These are phyloP conservation scores for Colletotrichum navitas DNA, from an alignment of 2,329 filamentous ascomycete genomes.

Conservation along the genomic window DNA sequence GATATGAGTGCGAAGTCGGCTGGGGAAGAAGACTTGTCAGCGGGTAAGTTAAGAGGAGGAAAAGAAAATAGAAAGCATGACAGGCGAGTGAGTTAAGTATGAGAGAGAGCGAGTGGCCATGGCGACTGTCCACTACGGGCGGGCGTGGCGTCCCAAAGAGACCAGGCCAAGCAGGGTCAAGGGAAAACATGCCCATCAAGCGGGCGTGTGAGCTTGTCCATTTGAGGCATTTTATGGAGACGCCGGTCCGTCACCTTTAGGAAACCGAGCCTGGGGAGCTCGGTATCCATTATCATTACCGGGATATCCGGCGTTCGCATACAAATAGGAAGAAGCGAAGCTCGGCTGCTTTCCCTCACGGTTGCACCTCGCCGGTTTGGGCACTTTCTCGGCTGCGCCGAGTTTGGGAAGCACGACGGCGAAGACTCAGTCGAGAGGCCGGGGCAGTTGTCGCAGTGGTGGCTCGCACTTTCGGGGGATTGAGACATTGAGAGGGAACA, in stretches of 20 bases:
- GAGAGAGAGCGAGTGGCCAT: constrained; percentile 29
- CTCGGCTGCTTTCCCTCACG: constrained; percentile 7
- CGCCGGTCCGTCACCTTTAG: not conserved
- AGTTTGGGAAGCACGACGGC: not conserved
- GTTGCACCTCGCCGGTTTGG: not conserved
- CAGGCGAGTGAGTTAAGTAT: constrained; percentile 33
- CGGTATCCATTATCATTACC: constrained; percentile 33
- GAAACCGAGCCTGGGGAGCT: constrained; percentile 6
- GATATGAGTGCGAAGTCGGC: constrained; percentile 42
- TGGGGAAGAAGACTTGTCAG: constrained; percentile 23
- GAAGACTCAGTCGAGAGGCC: not conserved
- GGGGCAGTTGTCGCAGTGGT: not conserved
- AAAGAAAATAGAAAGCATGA: not conserved
- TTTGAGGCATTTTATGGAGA: constrained; percentile 39
- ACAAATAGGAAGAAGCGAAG: not conserved
- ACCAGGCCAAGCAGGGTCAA: constrained; percentile 7
- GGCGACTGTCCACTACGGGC: constrained; percentile 14
- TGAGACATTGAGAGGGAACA: not conserved
- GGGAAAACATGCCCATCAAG: constrained; percentile 11
- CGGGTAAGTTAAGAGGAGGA: not conserved
- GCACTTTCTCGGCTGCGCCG: not conserved
- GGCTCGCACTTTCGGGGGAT: not conserved
- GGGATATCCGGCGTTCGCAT: constrained; percentile 35
- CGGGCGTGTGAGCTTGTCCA: constrained; percentile 24
- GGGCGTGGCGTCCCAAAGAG: constrained; percentile 3